phyloP scores from a whole-genome alignment of 2,329 filamentous ascomycete species.

The Aureobasidium vineae region DNA sequence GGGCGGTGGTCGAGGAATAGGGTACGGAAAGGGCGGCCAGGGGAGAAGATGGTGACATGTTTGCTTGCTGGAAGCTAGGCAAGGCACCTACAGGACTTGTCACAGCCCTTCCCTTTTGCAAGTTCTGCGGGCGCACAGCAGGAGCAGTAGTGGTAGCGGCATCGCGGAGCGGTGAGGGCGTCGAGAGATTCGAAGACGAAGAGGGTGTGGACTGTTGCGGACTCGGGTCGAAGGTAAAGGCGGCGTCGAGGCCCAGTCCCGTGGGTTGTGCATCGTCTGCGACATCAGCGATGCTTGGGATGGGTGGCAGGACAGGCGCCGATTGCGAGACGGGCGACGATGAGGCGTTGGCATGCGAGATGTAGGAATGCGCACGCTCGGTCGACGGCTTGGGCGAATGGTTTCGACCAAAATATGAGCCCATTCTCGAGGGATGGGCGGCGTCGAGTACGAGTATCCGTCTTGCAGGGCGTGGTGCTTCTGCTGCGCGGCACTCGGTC shows the following conservation, averaged over 20 bases:
- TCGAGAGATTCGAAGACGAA: background rate
- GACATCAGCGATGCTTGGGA: slow-evolving; percentile 39
- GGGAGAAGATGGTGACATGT: slow-evolving; percentile 8
- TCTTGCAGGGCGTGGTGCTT: background rate
- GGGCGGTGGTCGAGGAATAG: slow-evolving; percentile 26
- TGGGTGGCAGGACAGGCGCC: slow-evolving; percentile 49
- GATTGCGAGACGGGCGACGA: slow-evolving; percentile 23
- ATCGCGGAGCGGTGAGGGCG: slow-evolving; percentile 10
- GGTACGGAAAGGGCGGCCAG: slow-evolving; percentile 28
- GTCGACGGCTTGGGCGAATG: slow-evolving; percentile 20
- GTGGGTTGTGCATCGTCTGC: background rate
- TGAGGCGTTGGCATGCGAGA: background rate
- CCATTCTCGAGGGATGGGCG: slow-evolving; percentile 3
- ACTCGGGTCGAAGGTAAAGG: slow-evolving; percentile 12
- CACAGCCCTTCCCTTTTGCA: slow-evolving; percentile 4
- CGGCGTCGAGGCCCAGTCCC: background rate
- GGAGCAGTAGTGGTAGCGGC: background rate
- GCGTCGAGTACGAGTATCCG: background rate
- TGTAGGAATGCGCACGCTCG: slow-evolving; percentile 3
- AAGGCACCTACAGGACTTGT: slow-evolving; percentile 18
- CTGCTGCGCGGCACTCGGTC: background rate
- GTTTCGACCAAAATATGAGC: slow-evolving; percentile 21
- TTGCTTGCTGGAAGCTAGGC: slow-evolving; percentile 11
- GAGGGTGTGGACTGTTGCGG: slow-evolving; percentile 6
- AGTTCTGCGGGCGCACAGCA: background rate